Evolutionary conservation across 2,329 filamentous ascomycete species (phyloP).

Genomic region (Emergomyces africanus): DNA sequence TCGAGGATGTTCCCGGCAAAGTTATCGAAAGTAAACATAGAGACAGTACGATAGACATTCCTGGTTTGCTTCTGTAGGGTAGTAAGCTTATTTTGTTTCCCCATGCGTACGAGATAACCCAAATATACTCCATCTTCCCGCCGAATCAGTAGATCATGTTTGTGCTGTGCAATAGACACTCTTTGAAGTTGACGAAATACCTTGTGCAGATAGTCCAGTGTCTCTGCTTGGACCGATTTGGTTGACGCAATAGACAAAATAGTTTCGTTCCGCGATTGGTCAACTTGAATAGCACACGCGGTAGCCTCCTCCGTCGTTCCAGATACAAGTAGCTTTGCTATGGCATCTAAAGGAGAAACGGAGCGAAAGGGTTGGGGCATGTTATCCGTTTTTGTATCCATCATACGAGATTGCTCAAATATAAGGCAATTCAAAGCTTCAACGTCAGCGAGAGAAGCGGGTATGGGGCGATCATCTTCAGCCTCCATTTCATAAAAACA

Average conservation of each 20-base stretch:
- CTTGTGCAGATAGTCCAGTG: background rate
- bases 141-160: background rate
- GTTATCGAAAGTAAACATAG: background rate
- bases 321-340: background rate
- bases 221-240: background rate
- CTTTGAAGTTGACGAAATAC: background rate
- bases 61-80: background rate
- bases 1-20: background rate
- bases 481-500: background rate
- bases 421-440: background rate
- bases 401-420: background rate
- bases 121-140: background rate
- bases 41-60: background rate
- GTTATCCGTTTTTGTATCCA: background rate
- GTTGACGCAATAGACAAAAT: background rate
- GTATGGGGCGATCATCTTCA: background rate
- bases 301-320: background rate
- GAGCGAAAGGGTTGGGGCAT: background rate
- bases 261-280: background rate
- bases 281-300: background rate
- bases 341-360: background rate
- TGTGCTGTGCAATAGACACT: background rate
- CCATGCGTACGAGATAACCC: background rate
- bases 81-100: background rate
- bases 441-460: background rate